phyloP scores from a whole-genome alignment of 2,329 filamentous ascomycete genomes.

The Penicillium sp. region DNA sequence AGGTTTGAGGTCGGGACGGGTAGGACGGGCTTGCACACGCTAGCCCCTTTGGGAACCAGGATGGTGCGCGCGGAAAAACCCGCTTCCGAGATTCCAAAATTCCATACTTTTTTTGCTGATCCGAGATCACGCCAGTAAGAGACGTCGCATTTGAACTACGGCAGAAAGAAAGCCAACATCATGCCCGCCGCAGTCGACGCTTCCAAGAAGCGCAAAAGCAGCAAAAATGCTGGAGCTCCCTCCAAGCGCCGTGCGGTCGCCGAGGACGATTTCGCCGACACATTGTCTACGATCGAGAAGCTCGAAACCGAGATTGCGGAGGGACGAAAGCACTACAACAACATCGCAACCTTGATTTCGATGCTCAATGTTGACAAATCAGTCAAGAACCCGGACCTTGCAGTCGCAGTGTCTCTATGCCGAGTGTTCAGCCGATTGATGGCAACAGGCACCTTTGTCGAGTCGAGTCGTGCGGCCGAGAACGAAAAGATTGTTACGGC shows the following conservation, averaged over 20 bases:
- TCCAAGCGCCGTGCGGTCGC: conserved; percentile 49
- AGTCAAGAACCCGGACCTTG: conserved; percentile 58
- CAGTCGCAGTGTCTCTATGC: conserved; percentile 79
- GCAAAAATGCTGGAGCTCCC: conserved; percentile 33
- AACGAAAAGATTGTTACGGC: conserved; percentile 72
- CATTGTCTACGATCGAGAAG: conserved; percentile 66
- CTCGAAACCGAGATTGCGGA: conserved; percentile 81
- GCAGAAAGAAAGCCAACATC: background rate
- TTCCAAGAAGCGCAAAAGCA: conserved; percentile 42
- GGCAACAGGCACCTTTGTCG: conserved; percentile 68
- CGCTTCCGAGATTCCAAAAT: conserved; percentile 30
- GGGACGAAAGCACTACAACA: conserved; percentile 89
- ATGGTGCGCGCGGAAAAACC: conserved; percentile 32
- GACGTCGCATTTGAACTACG: background rate
- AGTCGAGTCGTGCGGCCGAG: conserved; percentile 65
- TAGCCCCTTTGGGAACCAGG: conserved; percentile 32
- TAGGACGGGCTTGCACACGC: conserved; percentile 38
- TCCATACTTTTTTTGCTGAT: conserved; percentile 23
- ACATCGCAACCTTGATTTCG: conserved; percentile 72
- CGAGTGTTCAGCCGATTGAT: conserved; percentile 82
- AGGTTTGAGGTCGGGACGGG: conserved; percentile 42
- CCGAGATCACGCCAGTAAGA: conserved; percentile 15
- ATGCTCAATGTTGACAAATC: conserved; percentile 54
- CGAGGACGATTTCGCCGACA: conserved; percentile 51
- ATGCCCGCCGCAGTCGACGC: conserved; percentile 31